A percentile compares a stretch with the other conserved stretches of the same genome.
Conservation (phyloP, 441 rosid species). For the Manihot esculenta region DNA sequence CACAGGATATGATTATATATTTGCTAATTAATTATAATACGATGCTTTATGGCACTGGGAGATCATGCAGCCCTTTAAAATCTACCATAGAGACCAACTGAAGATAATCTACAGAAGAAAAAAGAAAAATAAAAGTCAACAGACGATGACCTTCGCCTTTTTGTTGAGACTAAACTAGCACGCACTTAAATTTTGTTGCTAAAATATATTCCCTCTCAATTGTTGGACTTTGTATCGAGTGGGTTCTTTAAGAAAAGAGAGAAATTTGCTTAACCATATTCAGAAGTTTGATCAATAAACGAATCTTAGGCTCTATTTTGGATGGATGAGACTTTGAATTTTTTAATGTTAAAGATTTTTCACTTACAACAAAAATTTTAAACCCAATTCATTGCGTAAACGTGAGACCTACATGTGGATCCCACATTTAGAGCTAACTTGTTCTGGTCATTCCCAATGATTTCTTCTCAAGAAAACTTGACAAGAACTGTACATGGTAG, state of each 20-base stretch:
- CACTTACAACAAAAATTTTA: no score
- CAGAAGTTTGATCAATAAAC: background rate
- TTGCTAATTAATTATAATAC: no score
- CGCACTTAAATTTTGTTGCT: background rate
- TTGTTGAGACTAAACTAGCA: background rate
- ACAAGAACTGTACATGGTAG: background rate
- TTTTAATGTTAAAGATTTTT: no score
- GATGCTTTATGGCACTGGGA: background rate
- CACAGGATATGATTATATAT: conserved; percentile 19
- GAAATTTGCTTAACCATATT: background rate
- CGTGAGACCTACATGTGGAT: background rate
- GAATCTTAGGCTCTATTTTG: background rate
- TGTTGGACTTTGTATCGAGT: background rate
- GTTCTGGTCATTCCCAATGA: background rate
- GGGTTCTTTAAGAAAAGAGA: background rate
- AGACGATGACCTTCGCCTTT: background rate
- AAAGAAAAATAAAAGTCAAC: background rate
- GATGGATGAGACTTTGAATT: background rate
- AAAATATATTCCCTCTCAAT: background rate
- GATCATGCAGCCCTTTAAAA: no score
- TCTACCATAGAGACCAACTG: background rate
- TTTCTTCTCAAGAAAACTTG: background rate
- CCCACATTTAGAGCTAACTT: conserved; percentile 4
- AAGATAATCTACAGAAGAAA: background rate
- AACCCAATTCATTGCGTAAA: background rate